Evolutionary conservation across 2,329 filamentous ascomycete genomes (phyloP).

Genomic region (Diaporthe sp.): DNA sequence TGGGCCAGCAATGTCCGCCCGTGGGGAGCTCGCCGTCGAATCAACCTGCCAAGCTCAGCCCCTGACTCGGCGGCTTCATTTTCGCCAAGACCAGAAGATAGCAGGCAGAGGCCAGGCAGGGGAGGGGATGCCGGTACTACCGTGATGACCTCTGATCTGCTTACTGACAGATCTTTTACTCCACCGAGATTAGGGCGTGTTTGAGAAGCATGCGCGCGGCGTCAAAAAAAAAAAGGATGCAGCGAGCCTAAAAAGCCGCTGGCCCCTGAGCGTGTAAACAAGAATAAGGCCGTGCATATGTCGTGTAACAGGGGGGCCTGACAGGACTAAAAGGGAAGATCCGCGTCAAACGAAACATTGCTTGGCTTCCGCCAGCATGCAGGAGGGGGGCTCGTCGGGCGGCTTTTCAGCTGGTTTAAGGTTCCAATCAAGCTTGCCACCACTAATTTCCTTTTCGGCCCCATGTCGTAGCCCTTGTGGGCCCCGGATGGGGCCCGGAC

Average conservation of each 20-base stretch:
- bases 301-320: slow-evolving; percentile 15
- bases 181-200: slow-evolving; percentile 23
- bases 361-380: slow-evolving; percentile 14
- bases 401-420: slow-evolving; percentile 25
- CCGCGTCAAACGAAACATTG: slow-evolving; percentile 28
- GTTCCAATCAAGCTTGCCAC: slow-evolving; percentile 32
- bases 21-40: slow-evolving; percentile 2
- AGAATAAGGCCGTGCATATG: background rate
- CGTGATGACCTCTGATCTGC: slow-evolving; percentile 27
- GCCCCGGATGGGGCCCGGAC: background rate
- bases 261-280: slow-evolving; percentile 7
- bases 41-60: slow-evolving; percentile 28
- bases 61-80: slow-evolving; percentile 29
- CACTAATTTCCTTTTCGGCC: slow-evolving; percentile 26
- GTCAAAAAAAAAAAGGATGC: slow-evolving; percentile 9
- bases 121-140: slow-evolving; percentile 6
- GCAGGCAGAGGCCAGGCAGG: no score
- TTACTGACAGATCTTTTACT: slow-evolving; percentile 25
- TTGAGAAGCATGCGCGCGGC: slow-evolving; percentile 8
- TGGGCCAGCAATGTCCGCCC: slow-evolving; percentile 30
- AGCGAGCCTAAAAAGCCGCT: background rate
- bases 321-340: slow-evolving; percentile 12
- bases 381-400: slow-evolving; percentile 6
- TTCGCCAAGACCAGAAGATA: slow-evolving; percentile 15
- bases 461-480: slow-evolving; percentile 13